Base-by-base conservation (phyloP, 1,139 yeast genomes). In the Geotrichum citri-aurantii region DNA sequence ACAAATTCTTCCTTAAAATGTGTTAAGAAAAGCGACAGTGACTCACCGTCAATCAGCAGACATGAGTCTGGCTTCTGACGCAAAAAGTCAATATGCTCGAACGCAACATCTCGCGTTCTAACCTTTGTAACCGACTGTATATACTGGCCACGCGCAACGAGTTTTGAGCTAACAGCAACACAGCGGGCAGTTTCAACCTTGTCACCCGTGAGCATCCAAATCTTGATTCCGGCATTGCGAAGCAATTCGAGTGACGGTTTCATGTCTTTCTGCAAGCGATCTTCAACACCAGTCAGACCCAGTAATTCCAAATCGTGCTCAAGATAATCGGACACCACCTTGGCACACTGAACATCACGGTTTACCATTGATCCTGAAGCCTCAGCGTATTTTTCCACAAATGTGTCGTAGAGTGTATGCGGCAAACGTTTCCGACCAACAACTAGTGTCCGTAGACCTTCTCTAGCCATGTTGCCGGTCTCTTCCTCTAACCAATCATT, bases 181-280 rank as follows among this genome's bases (percentile, higher is more conserved):
- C 99, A 93, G 63, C 91, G 83, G 0, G 99, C 99, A 0, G 99
- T 95, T 73, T 95, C 99, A 7, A 93, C 98, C 72, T 95, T 95
- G 71, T 95, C 99, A 64, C 99, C 99, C 0, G 99, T 95, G 56
- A 95, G 78, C 99, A 95, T 95, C 99, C 99, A 95, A 56, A 95
- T 93, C 68, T 90, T 90, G 60, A 95, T 84, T 1, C 99, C 99
- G 0, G 99, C 99, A 75, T 95, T 93, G 66, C 99, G 80, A 64
- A 95, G 78, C 47, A 93, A 78, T 74, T 95, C 99, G 62, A 95
- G 85, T 0, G 97, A 89, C 0, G 95, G 82, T 71, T 92, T 93
- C 59, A 95, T 97, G 70, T 92, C 92, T 58, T 81, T 81, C 71
- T 95, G 99, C 55, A 95, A 78, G 68, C 91, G 88, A 71, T 95